Evolutionary conservation across 257 asterid species (phyloP).

Genomic region (Jaltomata sinuosa): DNA sequence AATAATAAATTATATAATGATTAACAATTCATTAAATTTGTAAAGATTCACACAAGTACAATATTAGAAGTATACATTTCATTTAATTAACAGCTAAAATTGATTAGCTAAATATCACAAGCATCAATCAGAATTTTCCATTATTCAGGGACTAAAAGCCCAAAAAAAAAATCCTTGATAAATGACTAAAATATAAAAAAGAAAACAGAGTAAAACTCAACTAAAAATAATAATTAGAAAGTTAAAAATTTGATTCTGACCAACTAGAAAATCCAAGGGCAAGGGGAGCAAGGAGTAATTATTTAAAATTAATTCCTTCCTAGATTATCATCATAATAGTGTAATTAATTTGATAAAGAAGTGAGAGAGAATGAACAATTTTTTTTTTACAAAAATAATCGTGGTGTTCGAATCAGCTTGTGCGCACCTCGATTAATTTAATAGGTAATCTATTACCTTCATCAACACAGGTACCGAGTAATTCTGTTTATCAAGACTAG

Average conservation of each 20-base stretch:
- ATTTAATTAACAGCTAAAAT: not conserved
- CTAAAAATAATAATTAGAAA: too few species aligned
- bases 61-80: not conserved
- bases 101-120: not conserved
- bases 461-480: not conserved
- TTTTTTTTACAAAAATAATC: not conserved
- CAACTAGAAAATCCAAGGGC: too few species aligned
- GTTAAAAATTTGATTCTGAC: too few species aligned
- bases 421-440: not conserved
- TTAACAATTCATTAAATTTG: not conserved
- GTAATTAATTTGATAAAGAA: too few species aligned
- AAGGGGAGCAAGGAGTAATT: too few species aligned
- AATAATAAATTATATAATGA: not conserved
- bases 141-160: not conserved
- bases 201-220: too few species aligned
- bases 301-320: too few species aligned
- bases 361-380: not conserved
- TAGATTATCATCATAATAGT: too few species aligned
- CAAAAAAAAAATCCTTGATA: too few species aligned
- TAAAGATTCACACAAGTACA: not conserved
- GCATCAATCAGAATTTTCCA: not conserved
- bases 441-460: not conserved
- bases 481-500: not conserved
- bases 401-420: not conserved
- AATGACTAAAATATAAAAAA: too few species aligned